Evolutionary conservation across 129 eudicot genomes (phyloP).

Genomic region (Helichrysum umbraculigerum): DNA sequence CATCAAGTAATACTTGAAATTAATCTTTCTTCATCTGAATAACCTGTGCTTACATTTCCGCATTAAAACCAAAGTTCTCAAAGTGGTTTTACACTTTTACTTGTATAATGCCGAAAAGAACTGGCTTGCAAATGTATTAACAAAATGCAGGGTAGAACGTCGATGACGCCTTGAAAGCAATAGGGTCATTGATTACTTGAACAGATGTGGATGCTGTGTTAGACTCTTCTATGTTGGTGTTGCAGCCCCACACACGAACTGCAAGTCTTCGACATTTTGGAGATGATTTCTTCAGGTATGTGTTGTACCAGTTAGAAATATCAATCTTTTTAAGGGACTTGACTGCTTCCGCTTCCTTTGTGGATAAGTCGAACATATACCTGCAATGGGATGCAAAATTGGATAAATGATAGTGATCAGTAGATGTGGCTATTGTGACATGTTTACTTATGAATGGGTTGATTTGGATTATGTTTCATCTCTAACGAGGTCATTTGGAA

Average conservation of each 20-base stretch:
- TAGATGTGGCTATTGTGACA: background rate
- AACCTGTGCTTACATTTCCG: constrained; percentile 28
- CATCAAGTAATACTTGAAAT: background rate
- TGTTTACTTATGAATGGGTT: too few relatives aligned
- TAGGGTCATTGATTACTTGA: constrained; percentile 59
- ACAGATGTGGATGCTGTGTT: constrained; percentile 34
- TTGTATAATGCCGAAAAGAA: constrained; percentile 17
- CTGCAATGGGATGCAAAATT: constrained; percentile 32
- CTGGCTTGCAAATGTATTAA: constrained; percentile 38
- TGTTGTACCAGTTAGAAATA: constrained; percentile 65
- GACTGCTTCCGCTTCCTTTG: constrained; percentile 73
- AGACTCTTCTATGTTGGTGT: constrained; percentile 50
- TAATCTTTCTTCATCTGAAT: constrained; percentile 27
- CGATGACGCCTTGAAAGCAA: constrained; percentile 60
- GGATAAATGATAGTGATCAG: background rate
- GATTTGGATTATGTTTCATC: too few relatives aligned
- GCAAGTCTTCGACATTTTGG: constrained; percentile 80
- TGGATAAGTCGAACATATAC: constrained; percentile 90
- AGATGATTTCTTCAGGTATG: constrained; percentile 59
- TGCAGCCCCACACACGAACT: constrained; percentile 86
- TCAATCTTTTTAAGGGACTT: constrained; percentile 53
- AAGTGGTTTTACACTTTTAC: constrained; percentile 31
- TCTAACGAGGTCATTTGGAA: too few relatives aligned
- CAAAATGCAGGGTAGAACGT: constrained; percentile 69
- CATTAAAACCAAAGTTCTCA: constrained; percentile 32